phyloP scores from a whole-genome alignment of 2,329 filamentous ascomycete species.

The Fusarium sambucinum region DNA sequence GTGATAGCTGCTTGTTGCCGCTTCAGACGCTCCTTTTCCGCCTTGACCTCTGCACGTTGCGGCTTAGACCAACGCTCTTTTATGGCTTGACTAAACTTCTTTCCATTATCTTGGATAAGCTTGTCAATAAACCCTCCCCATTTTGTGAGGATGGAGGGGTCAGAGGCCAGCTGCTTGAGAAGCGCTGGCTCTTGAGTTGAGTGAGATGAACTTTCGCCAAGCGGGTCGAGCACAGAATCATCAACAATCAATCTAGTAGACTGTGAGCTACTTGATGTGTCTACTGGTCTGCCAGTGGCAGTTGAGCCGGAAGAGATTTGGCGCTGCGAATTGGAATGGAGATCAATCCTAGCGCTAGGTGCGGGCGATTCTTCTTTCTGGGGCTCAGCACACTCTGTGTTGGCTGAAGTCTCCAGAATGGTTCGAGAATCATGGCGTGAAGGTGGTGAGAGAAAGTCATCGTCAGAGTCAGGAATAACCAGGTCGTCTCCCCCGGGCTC shows the following conservation, averaged over 20 bases:
- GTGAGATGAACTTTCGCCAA: background rate
- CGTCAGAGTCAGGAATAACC: slow-evolving; percentile 69
- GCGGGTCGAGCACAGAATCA: slow-evolving; percentile 7
- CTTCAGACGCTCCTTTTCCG: slow-evolving; percentile 61
- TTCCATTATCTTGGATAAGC: slow-evolving; percentile 61
- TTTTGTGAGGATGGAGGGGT: slow-evolving; percentile 51
- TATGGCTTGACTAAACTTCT: slow-evolving; percentile 62
- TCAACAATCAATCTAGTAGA: slow-evolving; percentile 15
- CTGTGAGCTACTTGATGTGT: slow-evolving; percentile 20
- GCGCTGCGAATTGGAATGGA: slow-evolving; percentile 27
- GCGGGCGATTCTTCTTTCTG: background rate
- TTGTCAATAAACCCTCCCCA: slow-evolving; percentile 56
- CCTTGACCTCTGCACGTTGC: slow-evolving; percentile 61
- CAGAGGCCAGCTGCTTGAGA: slow-evolving; percentile 49
- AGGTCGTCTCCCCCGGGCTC: slow-evolving; percentile 47
- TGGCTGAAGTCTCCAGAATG: slow-evolving; percentile 14
- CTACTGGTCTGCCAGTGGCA: background rate
- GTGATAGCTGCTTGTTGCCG: slow-evolving; percentile 61
- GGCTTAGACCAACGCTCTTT: slow-evolving; percentile 60
- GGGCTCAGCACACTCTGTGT: background rate
- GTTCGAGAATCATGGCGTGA: slow-evolving; percentile 42
- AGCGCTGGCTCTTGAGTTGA: slow-evolving; percentile 35
- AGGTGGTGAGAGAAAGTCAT: slow-evolving; percentile 61
- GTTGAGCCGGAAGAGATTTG: slow-evolving; percentile 29
- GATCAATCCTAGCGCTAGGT: slow-evolving; percentile 3